A percentile compares a stretch with the other conserved stretches of the same genome.
These are phyloP conservation scores for Amanita rubescens DNA, from an alignment of 768 basidiomycete species.

Conservation along the genomic window DNA sequence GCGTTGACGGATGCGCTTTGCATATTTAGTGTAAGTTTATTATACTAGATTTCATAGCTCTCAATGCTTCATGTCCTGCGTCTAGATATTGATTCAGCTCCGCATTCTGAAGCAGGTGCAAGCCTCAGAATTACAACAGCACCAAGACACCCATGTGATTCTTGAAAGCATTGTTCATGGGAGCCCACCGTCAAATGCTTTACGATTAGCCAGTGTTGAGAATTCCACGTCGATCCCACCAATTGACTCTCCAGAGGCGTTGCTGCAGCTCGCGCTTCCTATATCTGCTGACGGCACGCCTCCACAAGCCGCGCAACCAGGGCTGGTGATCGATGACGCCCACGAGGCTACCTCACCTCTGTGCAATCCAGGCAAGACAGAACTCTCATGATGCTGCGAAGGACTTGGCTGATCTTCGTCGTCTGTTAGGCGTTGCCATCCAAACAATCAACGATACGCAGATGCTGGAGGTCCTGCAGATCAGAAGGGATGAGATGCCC, in stretches of 20 bases:
- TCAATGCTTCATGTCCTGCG: no score
- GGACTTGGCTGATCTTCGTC: constrained; percentile 50
- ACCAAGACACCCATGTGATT: constrained; percentile 27
- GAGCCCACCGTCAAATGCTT: constrained; percentile 4
- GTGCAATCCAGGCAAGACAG: constrained; percentile 21
- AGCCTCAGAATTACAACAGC: constrained; percentile 23
- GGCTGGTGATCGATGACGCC: not conserved
- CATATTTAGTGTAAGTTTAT: no score
- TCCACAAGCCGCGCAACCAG: no score
- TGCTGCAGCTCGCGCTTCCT: no score
- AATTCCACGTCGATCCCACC: not conserved
- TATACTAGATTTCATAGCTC: no score
- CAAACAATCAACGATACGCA: constrained; percentile 52
- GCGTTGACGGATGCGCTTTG: no score
- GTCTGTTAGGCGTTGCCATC: constrained; percentile 52
- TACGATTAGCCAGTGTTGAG: constrained; percentile 5
- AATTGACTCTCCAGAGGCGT: no score
- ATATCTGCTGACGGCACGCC: no score
- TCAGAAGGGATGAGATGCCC: constrained; percentile 61
- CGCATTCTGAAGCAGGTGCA: constrained; percentile 46
- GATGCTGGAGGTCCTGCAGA: constrained; percentile 58
- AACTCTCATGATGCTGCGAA: constrained; percentile 35
- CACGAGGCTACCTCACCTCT: not conserved
- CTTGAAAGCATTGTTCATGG: constrained; percentile 21
- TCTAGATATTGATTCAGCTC: constrained; percentile 26